Percentiles rank a stretch among this genome's conserved stretches.
Evolutionary conservation across 495 filamentous ascomycete species (phyloP).

Genomic region (Zalerion maritima): DNA sequence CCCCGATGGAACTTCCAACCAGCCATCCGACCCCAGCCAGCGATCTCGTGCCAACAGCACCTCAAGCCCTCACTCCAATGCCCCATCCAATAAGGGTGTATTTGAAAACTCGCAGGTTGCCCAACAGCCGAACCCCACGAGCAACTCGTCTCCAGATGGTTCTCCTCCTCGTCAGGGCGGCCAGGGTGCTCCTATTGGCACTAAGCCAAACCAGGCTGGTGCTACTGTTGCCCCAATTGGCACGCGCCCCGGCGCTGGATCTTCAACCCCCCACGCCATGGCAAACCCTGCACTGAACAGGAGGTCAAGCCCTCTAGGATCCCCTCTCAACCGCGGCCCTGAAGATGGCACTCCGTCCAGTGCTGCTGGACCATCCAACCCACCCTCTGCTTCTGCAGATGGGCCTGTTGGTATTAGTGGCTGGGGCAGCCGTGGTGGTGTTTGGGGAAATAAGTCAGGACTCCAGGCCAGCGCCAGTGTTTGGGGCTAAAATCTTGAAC

Average conservation of each 20-base stretch:
- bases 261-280: slow-evolving; percentile 25
- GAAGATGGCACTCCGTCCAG: slow-evolving; percentile 25
- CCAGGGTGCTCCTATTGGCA: slow-evolving; percentile 37
- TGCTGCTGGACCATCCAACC: slow-evolving; percentile 23
- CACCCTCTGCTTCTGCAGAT: slow-evolving; percentile 22
- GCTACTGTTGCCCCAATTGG: slow-evolving; percentile 82
- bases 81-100: slow-evolving; percentile 48
- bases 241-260: slow-evolving; percentile 50
- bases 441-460: slow-evolving; percentile 60
- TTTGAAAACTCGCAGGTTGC: slow-evolving; percentile 48
- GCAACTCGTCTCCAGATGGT: slow-evolving; percentile 78
- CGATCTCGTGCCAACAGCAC: slow-evolving; percentile 77
- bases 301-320: slow-evolving; percentile 77
- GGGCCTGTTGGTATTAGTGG: slow-evolving; percentile 33
- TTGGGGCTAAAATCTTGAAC: slow-evolving; percentile 43
- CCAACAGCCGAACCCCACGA: slow-evolving; percentile 73
- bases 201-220: slow-evolving; percentile 31
- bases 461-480: slow-evolving; percentile 62
- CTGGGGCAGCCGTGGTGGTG: slow-evolving; percentile 58
- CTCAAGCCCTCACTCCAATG: slow-evolving; percentile 55
- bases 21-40: slow-evolving; percentile 38
- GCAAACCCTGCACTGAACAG: slow-evolving; percentile 61
- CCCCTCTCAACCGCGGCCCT: slow-evolving; percentile 72
- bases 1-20: slow-evolving; percentile 29
- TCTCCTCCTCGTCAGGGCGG: slow-evolving; percentile 59